These are phyloP conservation scores for Kodamaea fukazawae DNA, from an alignment of 805 yeast genomes.

Conservation along the genomic window DNA sequence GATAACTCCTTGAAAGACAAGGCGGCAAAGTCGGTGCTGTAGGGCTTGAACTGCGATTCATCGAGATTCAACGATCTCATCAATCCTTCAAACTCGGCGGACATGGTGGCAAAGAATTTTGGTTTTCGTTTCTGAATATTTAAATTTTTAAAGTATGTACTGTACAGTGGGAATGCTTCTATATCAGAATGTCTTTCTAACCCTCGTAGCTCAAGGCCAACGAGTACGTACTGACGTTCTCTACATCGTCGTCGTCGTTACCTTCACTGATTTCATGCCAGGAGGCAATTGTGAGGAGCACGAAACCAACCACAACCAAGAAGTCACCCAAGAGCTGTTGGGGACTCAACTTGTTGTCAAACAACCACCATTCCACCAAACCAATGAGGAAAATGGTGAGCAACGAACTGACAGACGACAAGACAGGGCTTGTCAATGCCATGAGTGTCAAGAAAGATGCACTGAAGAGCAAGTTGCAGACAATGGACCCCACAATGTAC, in stretches of 20 bases:
- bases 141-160: not conserved
- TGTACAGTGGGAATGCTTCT: slow-evolving; percentile 1
- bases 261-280: slow-evolving; percentile 63
- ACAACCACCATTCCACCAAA: slow-evolving; percentile 65
- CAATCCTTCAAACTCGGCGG: slow-evolving; percentile 24
- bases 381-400: slow-evolving; percentile 81
- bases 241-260: slow-evolving; percentile 44
- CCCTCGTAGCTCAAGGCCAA: slow-evolving; percentile 35
- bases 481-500: slow-evolving; percentile 50
- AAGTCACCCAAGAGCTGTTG: slow-evolving; percentile 68
- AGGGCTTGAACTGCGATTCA: slow-evolving; percentile 18
- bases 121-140: not conserved
- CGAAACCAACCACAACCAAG: slow-evolving; percentile 68
- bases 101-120: not conserved
- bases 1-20: slow-evolving; percentile 22
- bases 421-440: slow-evolving; percentile 83
- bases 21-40: slow-evolving; percentile 17
- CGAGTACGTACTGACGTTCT: slow-evolving; percentile 39
- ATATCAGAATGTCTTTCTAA: slow-evolving; percentile 1
- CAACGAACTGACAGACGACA: slow-evolving; percentile 66
- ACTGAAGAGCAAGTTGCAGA: slow-evolving; percentile 65
- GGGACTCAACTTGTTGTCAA: slow-evolving; percentile 53
- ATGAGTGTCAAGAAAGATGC: slow-evolving; percentile 71
- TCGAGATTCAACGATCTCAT: slow-evolving; percentile 29
- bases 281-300: slow-evolving; percentile 58